Percentiles rank a stretch among this genome's conserved stretches.
phyloP scores from a whole-genome alignment of 2,329 filamentous ascomycete species.

The Paecilomyces sp. region DNA sequence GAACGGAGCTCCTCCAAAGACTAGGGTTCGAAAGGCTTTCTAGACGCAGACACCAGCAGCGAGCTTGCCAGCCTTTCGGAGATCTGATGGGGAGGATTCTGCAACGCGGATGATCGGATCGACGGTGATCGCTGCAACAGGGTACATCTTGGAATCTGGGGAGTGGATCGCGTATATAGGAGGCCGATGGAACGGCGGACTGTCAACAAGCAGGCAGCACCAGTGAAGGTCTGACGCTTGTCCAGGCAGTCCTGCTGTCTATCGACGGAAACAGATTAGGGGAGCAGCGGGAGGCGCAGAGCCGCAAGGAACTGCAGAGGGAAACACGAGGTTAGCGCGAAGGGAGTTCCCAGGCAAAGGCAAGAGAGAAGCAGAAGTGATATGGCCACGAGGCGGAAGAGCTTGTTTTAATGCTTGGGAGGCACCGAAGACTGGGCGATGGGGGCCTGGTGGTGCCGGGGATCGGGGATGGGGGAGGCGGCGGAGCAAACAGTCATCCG shows the following conservation, averaged over 20 bases:
- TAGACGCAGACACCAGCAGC: slow-evolving; percentile 20
- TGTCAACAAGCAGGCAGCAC: slow-evolving; percentile 26
- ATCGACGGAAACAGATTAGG: not conserved
- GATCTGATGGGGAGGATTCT: slow-evolving; percentile 23
- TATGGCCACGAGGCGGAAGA: not conserved
- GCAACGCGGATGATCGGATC: slow-evolving; percentile 32
- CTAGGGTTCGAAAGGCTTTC: slow-evolving; percentile 9
- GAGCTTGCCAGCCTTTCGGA: slow-evolving; percentile 19
- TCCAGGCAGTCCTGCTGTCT: slow-evolving; percentile 8
- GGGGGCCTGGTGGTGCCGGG: not conserved
- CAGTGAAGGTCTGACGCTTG: slow-evolving; percentile 8
- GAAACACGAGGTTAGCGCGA: not conserved
- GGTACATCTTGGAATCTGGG: slow-evolving; percentile 32
- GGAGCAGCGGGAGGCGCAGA: not conserved
- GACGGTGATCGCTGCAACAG: slow-evolving; percentile 22
- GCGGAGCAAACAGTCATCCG: not conserved
- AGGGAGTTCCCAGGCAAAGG: not conserved
- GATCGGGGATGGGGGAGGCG: not conserved
- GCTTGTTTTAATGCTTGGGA: not conserved
- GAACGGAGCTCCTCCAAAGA: slow-evolving; percentile 9
- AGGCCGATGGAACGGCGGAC: slow-evolving; percentile 22
- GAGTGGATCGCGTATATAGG: slow-evolving; percentile 13
- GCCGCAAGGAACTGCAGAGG: not conserved
- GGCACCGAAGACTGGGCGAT: not conserved
- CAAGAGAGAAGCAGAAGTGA: not conserved